These are phyloP conservation scores for Trichoderma hamatum DNA, from an alignment of 2,329 filamentous ascomycete species.

Conservation along the genomic window DNA sequence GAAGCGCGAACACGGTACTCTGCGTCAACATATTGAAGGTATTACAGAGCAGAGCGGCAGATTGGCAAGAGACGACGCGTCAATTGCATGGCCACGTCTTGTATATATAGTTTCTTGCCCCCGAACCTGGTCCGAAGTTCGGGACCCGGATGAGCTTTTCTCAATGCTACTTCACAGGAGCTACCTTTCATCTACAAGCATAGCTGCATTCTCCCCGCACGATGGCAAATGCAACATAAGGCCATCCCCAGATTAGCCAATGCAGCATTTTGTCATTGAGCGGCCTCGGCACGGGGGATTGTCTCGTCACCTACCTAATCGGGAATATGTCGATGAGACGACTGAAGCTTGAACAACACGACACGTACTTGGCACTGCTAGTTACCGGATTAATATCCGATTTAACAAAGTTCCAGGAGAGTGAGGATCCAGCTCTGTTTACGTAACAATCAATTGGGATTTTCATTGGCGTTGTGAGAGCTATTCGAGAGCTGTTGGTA, in stretches of 20 bases:
- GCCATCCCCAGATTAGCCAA: slow-evolving; percentile 18
- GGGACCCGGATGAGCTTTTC: not conserved
- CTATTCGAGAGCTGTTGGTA: not conserved
- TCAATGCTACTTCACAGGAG: not conserved
- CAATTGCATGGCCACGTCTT: not conserved
- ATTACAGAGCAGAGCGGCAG: not conserved
- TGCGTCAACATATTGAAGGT: slow-evolving; percentile 16
- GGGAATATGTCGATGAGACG: not conserved
- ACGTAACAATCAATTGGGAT: not conserved
- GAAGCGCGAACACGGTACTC: slow-evolving; percentile 21
- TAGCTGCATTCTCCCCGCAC: slow-evolving; percentile 14
- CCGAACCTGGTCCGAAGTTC: not conserved
- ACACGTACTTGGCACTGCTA: too few relatives aligned
- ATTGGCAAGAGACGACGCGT: not conserved
- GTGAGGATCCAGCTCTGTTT: not conserved
- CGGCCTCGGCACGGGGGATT: slow-evolving; percentile 8
- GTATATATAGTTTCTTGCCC: not conserved
- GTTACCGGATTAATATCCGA: not conserved
- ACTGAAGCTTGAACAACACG: not conserved
- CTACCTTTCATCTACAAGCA: not conserved
- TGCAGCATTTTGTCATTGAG: not conserved
- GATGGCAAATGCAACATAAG: not conserved
- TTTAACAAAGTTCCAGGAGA: not conserved
- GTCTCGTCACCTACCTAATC: slow-evolving; percentile 8
- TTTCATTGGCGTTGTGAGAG: not conserved